Percentiles rank a stretch among this genome's conserved stretches.
These are phyloP conservation scores for Simplicillium sp. DNA, from an alignment of 2,329 filamentous ascomycete species.

Conservation along the genomic window DNA sequence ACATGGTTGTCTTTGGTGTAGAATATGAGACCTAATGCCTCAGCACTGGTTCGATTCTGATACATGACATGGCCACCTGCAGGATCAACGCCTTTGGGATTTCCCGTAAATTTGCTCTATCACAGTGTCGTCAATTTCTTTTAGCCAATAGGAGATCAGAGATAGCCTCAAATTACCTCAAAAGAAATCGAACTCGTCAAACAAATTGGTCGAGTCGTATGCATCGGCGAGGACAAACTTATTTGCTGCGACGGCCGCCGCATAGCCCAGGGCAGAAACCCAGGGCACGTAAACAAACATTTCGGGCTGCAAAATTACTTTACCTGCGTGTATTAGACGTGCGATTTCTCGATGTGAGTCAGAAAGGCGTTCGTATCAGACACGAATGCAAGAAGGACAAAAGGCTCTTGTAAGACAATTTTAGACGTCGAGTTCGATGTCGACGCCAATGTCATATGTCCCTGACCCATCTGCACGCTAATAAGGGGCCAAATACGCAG, in stretches of 20 bases:
- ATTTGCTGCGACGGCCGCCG: conserved; percentile 3
- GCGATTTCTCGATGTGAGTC: no score
- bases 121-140: no score
- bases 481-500: no score
- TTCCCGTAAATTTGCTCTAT: conserved; percentile 4
- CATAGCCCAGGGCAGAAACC: conserved; percentile 3
- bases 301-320: no score
- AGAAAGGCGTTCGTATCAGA: no score
- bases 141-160: background rate
- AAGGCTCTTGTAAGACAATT: no score
- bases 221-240: conserved; percentile 9
- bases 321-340: no score
- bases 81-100: conserved; percentile 34
- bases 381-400: no score
- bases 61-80: conserved; percentile 55
- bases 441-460: no score
- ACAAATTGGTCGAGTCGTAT: conserved; percentile 23
- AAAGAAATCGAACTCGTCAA: conserved; percentile 28
- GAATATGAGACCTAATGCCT: conserved; percentile 18
- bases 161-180: conserved; percentile 7
- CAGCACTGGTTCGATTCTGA: conserved; percentile 17
- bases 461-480: no score
- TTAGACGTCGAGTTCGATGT: no score
- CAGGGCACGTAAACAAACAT: background rate
- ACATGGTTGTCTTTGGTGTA: conserved; percentile 15